These are phyloP conservation scores for Aspergillus ellipticus DNA, from an alignment of 495 filamentous ascomycete species.

Conservation along the genomic window DNA sequence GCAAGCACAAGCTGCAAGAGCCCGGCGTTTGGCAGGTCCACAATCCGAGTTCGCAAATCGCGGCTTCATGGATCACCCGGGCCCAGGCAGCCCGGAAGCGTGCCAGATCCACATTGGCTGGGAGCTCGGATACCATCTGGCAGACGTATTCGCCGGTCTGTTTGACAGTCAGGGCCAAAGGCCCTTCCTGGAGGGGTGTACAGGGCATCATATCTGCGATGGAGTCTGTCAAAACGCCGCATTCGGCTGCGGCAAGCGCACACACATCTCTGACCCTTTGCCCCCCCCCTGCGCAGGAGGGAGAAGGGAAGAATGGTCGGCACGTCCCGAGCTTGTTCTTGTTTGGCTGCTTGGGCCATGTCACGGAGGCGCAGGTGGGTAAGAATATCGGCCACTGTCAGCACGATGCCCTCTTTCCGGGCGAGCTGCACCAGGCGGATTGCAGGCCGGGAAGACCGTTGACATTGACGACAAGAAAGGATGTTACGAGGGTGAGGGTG, in stretches of 20 bases:
- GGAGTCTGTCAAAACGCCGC: neutral
- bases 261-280: neutral
- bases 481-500: too few relatives aligned
- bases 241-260: neutral
- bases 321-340: neutral
- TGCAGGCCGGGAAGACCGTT: too few relatives aligned
- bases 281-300: neutral
- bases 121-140: conserved; percentile 31
- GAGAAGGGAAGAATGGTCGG: neutral
- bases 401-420: conserved; percentile 12
- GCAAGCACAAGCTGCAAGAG: conserved; percentile 4
- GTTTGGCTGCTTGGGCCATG: conserved; percentile 8
- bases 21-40: conserved; percentile 11
- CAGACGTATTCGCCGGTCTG: conserved; percentile 47
- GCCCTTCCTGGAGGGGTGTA: conserved; percentile 55
- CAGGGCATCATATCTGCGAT: conserved; percentile 58
- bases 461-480: too few relatives aligned
- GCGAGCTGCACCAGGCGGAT: conserved; percentile 29
- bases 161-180: conserved; percentile 49
- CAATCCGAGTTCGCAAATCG: conserved; percentile 42
- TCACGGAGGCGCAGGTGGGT: conserved; percentile 15
- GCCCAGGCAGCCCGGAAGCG: conserved; percentile 13
- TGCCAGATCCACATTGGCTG: conserved; percentile 3
- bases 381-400: conserved; percentile 23
- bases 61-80: conserved; percentile 28